Evolutionary conservation across 257 asterid species (phyloP).

Genomic region (Solanum raphanifolium): DNA sequence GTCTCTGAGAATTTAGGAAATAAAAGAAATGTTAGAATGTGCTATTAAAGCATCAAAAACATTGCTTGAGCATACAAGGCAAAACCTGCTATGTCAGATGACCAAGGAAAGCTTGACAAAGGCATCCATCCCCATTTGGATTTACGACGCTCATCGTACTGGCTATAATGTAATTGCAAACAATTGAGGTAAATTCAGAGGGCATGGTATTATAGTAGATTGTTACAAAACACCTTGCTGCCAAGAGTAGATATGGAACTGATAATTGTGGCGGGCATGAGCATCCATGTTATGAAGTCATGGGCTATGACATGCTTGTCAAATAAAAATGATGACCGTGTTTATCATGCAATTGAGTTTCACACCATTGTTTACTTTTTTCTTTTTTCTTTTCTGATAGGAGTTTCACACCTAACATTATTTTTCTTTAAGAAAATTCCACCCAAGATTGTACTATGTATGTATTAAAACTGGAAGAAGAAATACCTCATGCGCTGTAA

Average conservation of each 20-base stretch:
- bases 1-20: constrained; percentile 36
- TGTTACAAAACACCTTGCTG: neutral
- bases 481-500: constrained; percentile 48
- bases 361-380: neutral
- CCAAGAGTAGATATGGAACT: neutral
- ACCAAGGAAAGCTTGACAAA: constrained; percentile 53
- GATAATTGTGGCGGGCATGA: neutral
- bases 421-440: neutral
- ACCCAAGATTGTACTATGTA: neutral
- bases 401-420: neutral
- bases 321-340: neutral
- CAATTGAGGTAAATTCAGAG: neutral
- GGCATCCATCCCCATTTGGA: constrained; percentile 59
- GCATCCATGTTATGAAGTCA: neutral
- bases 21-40: neutral
- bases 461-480: neutral
- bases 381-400: neutral
- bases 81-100: constrained; percentile 62
- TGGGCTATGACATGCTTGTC: neutral
- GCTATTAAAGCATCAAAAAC: neutral
- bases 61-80: constrained; percentile 2
- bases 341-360: neutral
- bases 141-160: constrained; percentile 32
- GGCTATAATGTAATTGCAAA: constrained; percentile 27
- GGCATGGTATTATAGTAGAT: neutral